These are phyloP conservation scores for Fusarium temperatum DNA, from an alignment of 2,329 filamentous ascomycete genomes.

Conservation along the genomic window DNA sequence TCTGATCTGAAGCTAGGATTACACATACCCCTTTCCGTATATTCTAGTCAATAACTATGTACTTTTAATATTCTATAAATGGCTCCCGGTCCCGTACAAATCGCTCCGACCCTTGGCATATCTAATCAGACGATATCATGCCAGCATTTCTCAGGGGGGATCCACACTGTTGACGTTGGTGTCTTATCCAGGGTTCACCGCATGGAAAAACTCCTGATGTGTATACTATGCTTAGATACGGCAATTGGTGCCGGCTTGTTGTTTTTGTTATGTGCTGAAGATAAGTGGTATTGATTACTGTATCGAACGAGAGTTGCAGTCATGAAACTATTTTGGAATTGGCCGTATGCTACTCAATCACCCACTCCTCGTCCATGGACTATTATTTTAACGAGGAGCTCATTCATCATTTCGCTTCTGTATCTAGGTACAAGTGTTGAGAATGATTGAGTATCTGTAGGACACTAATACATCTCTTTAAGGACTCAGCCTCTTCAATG, in stretches of 20 bases:
- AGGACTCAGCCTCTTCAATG: constrained; percentile 77
- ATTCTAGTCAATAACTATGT: constrained; percentile 38
- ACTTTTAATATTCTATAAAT: constrained; percentile 29
- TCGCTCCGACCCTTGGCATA: constrained; percentile 2
- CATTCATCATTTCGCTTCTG: not conserved
- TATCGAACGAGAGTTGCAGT: not conserved
- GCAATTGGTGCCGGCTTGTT: not conserved
- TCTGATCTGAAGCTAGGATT: constrained; percentile 34
- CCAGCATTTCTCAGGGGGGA: constrained; percentile 9
- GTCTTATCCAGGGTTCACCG: constrained; percentile 5
- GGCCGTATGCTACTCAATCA: not conserved
- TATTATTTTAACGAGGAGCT: not conserved
- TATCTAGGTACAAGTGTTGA: not conserved
- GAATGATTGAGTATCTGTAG: not conserved
- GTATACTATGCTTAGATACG: not conserved
- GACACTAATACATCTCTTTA: not conserved
- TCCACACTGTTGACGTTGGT: constrained; percentile 4
- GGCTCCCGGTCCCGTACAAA: not conserved
- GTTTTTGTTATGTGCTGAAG: not conserved
- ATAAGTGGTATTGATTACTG: not conserved
- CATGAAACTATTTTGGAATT: not conserved
- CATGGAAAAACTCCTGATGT: constrained; percentile 4
- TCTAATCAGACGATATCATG: constrained; percentile 17
- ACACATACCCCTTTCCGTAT: constrained; percentile 44
- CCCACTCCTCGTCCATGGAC: not conserved